phyloP scores from a whole-genome alignment of 2,329 filamentous ascomycete genomes.

The Colletotrichum graminicola region DNA sequence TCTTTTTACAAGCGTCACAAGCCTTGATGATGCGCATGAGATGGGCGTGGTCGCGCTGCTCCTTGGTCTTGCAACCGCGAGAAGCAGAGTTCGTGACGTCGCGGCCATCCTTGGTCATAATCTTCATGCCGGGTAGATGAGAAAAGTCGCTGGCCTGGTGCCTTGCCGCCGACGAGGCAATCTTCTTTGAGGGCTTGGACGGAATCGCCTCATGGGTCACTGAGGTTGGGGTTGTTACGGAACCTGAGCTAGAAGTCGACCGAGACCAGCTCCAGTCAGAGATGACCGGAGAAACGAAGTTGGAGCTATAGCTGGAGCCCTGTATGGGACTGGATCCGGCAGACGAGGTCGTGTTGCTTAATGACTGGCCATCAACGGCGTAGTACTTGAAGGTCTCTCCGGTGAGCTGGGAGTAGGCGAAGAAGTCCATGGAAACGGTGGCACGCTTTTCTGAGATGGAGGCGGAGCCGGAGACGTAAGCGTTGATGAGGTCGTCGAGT shows the following conservation, averaged over 20 bases:
- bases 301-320: constrained; percentile 60
- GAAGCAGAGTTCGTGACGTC: constrained; percentile 74
- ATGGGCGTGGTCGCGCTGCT: constrained; percentile 75
- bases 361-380: constrained; percentile 57
- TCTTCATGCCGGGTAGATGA: constrained; percentile 73
- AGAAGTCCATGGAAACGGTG: constrained; percentile 70
- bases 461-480: constrained; percentile 66
- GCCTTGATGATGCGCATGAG: constrained; percentile 76
- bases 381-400: constrained; percentile 73
- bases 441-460: constrained; percentile 71
- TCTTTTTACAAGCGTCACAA: constrained; percentile 71
- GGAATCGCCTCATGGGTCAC: constrained; percentile 46
- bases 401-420: constrained; percentile 64
- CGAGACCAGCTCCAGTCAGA: constrained; percentile 63
- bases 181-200: constrained; percentile 47
- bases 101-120: constrained; percentile 72
- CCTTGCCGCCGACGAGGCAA: constrained; percentile 42
- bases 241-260: constrained; percentile 47
- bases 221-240: constrained; percentile 49
- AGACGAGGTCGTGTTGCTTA: constrained; percentile 57
- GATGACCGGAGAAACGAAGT: constrained; percentile 63
- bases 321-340: constrained; percentile 57
- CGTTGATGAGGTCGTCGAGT: constrained; percentile 70
- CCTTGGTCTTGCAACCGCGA: constrained; percentile 74
- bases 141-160: constrained; percentile 59